A percentile compares a stretch with the other conserved stretches of the same genome.
Conservation (phyloP, 179 eudicot genomes). For the Amaranthus tricolor region DNA sequence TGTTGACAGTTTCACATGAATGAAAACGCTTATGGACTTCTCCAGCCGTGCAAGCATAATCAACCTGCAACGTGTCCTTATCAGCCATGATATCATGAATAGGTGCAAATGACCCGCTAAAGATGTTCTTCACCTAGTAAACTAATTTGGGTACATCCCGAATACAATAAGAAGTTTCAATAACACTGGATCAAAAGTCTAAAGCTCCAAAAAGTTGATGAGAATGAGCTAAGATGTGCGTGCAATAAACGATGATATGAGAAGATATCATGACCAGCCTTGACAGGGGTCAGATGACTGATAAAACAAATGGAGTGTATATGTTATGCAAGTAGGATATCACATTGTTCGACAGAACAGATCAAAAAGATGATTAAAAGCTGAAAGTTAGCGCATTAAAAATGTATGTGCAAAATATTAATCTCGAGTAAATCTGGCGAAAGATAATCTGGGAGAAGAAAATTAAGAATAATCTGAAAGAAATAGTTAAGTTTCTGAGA, state of each 20-base stretch:
- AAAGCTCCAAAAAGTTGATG: background rate
- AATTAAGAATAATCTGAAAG: too few relatives aligned
- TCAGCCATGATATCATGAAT: conserved; percentile 17
- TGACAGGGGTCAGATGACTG: too few relatives aligned
- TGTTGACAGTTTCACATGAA: conserved; percentile 59
- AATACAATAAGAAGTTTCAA: background rate
- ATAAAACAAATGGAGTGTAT: too few relatives aligned
- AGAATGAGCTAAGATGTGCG: too few relatives aligned
- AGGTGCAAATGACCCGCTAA: background rate
- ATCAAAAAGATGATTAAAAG: background rate
- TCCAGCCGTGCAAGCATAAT: conserved; percentile 66
- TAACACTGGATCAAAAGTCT: conserved; percentile 3
- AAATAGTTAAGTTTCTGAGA: too few relatives aligned
- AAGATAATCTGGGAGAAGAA: too few relatives aligned
- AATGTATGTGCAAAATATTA: too few relatives aligned
- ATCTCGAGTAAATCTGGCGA: too few relatives aligned
- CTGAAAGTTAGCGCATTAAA: background rate
- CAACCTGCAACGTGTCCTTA: conserved; percentile 42
- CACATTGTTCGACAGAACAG: too few relatives aligned
- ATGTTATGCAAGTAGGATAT: too few relatives aligned
- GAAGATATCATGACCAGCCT: too few relatives aligned
- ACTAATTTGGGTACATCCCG: background rate
- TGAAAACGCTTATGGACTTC: conserved; percentile 67
- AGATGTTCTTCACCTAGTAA: conserved; percentile 13
- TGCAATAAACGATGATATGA: too few relatives aligned